Conservation (phyloP, 495 filamentous ascomycete species). For the Penicillium herquei region DNA sequence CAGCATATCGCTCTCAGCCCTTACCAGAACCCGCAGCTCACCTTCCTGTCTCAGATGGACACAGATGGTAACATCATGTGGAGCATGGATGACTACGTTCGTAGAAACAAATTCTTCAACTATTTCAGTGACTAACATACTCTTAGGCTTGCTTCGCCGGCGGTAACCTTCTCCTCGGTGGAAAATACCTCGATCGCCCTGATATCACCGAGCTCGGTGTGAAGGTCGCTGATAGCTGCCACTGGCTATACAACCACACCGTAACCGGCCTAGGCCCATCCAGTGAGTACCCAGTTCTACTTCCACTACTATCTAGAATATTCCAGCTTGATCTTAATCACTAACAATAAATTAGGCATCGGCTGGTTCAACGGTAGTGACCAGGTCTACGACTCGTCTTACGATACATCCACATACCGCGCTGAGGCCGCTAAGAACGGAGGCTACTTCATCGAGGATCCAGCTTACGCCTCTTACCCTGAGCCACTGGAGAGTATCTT, state of each 20-base stretch:
- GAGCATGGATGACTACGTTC: constrained; percentile 26
- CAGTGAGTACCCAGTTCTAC: constrained; percentile 4
- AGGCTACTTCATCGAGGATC: constrained; percentile 58
- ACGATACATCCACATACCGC: constrained; percentile 44
- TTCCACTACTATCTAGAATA: background rate
- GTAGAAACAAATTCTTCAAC: constrained; percentile 11
- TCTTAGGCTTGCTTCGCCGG: constrained; percentile 66
- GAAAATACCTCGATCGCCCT: constrained; percentile 54
- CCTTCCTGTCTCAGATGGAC: constrained; percentile 60
- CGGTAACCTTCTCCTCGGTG: constrained; percentile 78
- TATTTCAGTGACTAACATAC: constrained; percentile 19
- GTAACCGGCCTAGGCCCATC: constrained; percentile 68
- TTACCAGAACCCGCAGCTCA: constrained; percentile 57
- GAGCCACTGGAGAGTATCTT: constrained; percentile 45
- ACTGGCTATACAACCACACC: constrained; percentile 60
- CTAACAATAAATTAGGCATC: constrained; percentile 36
- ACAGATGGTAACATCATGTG: constrained; percentile 33
- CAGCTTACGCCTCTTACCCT: constrained; percentile 33
- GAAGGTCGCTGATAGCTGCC: constrained; percentile 64
- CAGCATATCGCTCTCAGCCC: constrained; percentile 63
- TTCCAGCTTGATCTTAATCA: background rate
- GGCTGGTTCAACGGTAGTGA: constrained; percentile 53
- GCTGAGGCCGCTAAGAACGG: constrained; percentile 42
- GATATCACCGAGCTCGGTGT: constrained; percentile 67
- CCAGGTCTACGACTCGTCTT: constrained; percentile 40